Evolutionary conservation across 331 rosid genomes (phyloP).

Genomic region (Quercus tomentella): DNA sequence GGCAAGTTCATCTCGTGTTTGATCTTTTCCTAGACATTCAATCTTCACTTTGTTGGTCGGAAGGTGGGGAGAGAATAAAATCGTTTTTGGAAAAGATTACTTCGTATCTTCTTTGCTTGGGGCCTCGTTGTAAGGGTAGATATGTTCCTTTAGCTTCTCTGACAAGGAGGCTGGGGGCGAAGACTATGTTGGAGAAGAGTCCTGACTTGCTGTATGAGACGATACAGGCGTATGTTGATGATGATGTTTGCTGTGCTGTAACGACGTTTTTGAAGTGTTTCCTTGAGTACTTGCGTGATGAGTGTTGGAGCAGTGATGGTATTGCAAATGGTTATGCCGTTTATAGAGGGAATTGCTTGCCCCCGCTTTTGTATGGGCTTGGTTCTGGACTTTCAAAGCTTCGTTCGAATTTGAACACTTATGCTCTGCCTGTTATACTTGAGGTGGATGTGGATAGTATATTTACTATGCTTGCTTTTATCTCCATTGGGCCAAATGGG

Average conservation of each 20-base stretch:
- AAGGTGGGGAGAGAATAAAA: conserved; percentile 61
- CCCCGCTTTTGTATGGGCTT: conserved; percentile 75
- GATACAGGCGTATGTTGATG: conserved; percentile 75
- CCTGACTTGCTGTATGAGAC: conserved; percentile 62
- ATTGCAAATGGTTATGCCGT: conserved; percentile 78
- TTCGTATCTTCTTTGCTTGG: conserved; percentile 67
- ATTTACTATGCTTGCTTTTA: conserved; percentile 82
- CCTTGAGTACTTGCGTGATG: conserved; percentile 85
- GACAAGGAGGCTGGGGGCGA: conserved; percentile 88
- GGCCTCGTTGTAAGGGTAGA: conserved; percentile 92
- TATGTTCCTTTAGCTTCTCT: conserved; percentile 86
- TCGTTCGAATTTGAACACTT: conserved; percentile 88
- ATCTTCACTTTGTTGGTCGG: conserved; percentile 68
- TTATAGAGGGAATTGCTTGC: conserved; percentile 72
- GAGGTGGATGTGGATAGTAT: conserved; percentile 86
- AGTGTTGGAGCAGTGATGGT: conserved; percentile 85
- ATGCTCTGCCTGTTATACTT: conserved; percentile 76
- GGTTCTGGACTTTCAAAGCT: conserved; percentile 91
- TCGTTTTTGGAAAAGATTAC: conserved; percentile 66
- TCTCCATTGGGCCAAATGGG: conserved; percentile 56
- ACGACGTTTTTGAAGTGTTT: conserved; percentile 85
- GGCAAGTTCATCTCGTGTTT: conserved; percentile 87
- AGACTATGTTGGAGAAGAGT: conserved; percentile 61
- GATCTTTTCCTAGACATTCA: conserved; percentile 92
- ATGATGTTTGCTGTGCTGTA: conserved; percentile 93